Conservation (phyloP, 768 basidiomycete genomes). For the Boletus insuetus region DNA sequence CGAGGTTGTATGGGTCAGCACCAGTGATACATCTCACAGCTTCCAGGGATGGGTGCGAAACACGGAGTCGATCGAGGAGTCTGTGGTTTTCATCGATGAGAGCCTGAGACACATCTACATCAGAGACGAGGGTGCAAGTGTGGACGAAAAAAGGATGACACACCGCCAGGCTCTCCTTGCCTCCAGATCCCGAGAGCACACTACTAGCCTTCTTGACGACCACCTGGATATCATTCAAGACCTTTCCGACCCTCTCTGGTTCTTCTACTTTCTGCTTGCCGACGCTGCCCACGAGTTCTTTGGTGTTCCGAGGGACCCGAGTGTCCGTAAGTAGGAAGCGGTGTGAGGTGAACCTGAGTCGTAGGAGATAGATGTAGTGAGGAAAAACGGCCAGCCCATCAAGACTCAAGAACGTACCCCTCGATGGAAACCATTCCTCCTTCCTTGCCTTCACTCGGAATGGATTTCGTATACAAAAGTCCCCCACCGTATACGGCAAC, state of each 20-base stretch:
- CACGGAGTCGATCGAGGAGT: slow-evolving; percentile 80
- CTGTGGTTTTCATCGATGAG: slow-evolving; percentile 89
- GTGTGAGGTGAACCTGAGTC: slow-evolving; percentile 79
- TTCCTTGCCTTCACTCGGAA: slow-evolving; percentile 55
- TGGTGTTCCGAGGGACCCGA: slow-evolving; percentile 90
- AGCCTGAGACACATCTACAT: slow-evolving; percentile 40
- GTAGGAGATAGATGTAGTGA: slow-evolving; percentile 1
- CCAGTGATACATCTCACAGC: slow-evolving; percentile 69
- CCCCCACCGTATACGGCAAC: slow-evolving; percentile 93
- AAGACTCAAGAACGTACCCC: slow-evolving; percentile 56
- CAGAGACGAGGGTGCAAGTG: neutral
- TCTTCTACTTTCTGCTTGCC: slow-evolving; percentile 71
- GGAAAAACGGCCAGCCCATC: neutral
- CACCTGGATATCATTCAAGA: slow-evolving; percentile 77
- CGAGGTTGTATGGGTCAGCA: slow-evolving; percentile 61
- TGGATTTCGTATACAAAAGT: slow-evolving; percentile 77
- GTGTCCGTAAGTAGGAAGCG: slow-evolving; percentile 92
- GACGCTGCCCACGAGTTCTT: slow-evolving; percentile 90
- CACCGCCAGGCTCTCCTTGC: slow-evolving; percentile 45
- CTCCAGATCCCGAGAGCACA: slow-evolving; percentile 57
- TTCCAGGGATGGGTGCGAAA: slow-evolving; percentile 89
- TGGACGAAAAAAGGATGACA: slow-evolving; percentile 30
- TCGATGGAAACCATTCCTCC: slow-evolving; percentile 83
- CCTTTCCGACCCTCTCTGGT: slow-evolving; percentile 77
- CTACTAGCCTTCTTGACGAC: slow-evolving; percentile 82